These are phyloP conservation scores for Pythium aphanidermatum DNA, from an alignment of 352 stramenopile species.

Conservation along the genomic window DNA sequence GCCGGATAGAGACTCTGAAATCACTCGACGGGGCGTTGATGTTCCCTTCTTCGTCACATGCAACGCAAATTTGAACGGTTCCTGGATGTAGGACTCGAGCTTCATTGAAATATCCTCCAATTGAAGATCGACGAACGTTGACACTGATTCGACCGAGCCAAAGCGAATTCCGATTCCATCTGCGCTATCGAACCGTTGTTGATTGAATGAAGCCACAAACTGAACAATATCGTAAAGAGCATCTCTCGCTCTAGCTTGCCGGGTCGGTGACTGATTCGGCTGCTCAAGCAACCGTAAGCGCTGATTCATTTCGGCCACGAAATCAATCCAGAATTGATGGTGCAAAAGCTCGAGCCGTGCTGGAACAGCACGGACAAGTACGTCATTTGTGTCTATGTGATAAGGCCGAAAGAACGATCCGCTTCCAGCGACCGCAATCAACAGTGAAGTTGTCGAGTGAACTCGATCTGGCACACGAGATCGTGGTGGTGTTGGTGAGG, in stretches of 20 bases:
- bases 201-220: slow-evolving; percentile 56
- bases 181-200: slow-evolving; percentile 29
- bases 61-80: slow-evolving; percentile 67
- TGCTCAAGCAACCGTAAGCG: slow-evolving; percentile 59
- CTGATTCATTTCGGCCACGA: slow-evolving; percentile 67
- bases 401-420: slow-evolving; percentile 80
- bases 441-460: background rate
- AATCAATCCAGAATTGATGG: slow-evolving; percentile 82
- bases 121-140: slow-evolving; percentile 2
- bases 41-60: slow-evolving; percentile 33
- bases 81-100: slow-evolving; percentile 23
- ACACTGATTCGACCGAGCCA: slow-evolving; percentile 33
- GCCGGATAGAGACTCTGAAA: too few relatives aligned
- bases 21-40: too few relatives aligned
- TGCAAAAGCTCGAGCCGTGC: slow-evolving; percentile 59
- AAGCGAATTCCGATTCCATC: slow-evolving; percentile 54
- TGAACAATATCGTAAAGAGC: slow-evolving; percentile 33
- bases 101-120: slow-evolving; percentile 1
- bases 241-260: slow-evolving; percentile 24
- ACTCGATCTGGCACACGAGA: background rate
- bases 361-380: slow-evolving; percentile 66
- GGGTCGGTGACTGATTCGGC: slow-evolving; percentile 27
- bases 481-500: slow-evolving; percentile 8
- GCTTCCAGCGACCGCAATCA: slow-evolving; percentile 60
- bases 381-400: slow-evolving; percentile 81